Conservation (phyloP, 345 rosid genomes). For the Clarkia xantiana region DNA sequence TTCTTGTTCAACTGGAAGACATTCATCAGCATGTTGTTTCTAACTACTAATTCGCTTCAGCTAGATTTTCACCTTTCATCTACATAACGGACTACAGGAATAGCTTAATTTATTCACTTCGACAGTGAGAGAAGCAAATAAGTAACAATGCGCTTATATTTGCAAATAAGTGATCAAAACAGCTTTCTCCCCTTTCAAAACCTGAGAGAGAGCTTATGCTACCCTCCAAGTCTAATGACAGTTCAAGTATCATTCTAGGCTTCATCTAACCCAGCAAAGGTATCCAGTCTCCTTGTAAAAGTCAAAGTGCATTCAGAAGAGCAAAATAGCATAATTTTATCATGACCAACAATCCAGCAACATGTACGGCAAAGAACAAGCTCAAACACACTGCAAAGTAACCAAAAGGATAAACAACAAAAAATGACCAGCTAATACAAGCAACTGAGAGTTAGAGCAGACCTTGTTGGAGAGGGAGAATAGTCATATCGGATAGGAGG, state of each 20-base stretch:
- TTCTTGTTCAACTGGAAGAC: too few relatives aligned
- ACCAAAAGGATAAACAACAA: not conserved
- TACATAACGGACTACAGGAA: too few relatives aligned
- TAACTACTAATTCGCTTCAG: too few relatives aligned
- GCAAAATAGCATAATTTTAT: not conserved
- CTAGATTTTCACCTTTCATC: too few relatives aligned
- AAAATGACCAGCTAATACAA: not conserved
- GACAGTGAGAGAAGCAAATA: too few relatives aligned
- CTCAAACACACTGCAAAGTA: not conserved
- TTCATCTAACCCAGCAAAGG: not conserved
- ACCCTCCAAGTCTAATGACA: not conserved
- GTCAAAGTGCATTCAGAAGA: conserved; percentile 3
- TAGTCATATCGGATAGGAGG: conserved; percentile 24
- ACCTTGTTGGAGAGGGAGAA: conserved; percentile 61
- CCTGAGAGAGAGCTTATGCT: too few relatives aligned
- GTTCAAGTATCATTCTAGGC: not conserved
- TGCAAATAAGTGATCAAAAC: not conserved
- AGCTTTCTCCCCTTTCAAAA: not conserved
- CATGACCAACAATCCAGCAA: not conserved
- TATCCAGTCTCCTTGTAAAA: not conserved
- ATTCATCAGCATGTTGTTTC: too few relatives aligned
- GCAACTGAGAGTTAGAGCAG: not conserved
- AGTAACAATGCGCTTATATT: not conserved
- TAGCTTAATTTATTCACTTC: too few relatives aligned
- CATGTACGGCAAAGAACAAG: not conserved